Conservation (phyloP, 1,284 basidiomycete species). For the Ceratobasidium sp. region DNA sequence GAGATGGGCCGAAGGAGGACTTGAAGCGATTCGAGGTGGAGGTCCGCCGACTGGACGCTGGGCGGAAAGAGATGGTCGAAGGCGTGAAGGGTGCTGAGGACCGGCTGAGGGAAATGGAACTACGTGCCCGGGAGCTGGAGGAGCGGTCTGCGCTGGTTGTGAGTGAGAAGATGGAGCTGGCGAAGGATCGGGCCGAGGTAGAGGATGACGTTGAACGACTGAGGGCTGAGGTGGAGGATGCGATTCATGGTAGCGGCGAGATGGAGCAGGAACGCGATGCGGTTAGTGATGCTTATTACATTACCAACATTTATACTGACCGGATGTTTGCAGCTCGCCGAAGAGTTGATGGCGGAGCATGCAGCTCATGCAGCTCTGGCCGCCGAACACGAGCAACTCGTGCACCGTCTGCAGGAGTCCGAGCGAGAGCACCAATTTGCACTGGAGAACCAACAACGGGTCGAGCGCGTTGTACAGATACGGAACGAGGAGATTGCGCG, state of each 20-base stretch:
- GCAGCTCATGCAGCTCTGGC: slow-evolving; percentile 15
- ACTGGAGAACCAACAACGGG: slow-evolving; percentile 28
- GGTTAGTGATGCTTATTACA: background rate
- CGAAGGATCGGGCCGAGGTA: slow-evolving; percentile 29
- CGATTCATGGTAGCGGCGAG: background rate
- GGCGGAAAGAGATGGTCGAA: slow-evolving; percentile 16
- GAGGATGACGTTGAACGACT: slow-evolving; percentile 35
- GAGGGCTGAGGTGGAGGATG: slow-evolving; percentile 29
- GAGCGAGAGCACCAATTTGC: slow-evolving; percentile 18
- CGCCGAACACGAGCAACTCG: slow-evolving; percentile 15
- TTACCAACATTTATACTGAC: background rate
- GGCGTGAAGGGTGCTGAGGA: slow-evolving; percentile 16
- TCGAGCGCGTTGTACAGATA: slow-evolving; percentile 30
- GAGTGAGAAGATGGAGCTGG: slow-evolving; percentile 11
- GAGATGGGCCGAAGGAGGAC: background rate
- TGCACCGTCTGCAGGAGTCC: slow-evolving; percentile 2
- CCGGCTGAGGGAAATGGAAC: slow-evolving; percentile 21
- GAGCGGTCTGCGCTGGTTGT: slow-evolving; percentile 24
- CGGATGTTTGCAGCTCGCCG: slow-evolving; percentile 10
- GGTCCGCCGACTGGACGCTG: background rate
- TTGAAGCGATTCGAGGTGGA: background rate
- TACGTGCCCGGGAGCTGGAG: slow-evolving; percentile 17
- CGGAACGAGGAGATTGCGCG: slow-evolving; percentile 35
- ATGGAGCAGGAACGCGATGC: slow-evolving; percentile 28
- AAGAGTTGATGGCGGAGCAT: slow-evolving; percentile 13